These are phyloP conservation scores for Aspergillus campestris DNA, from an alignment of 495 filamentous ascomycete genomes.

Conservation along the genomic window DNA sequence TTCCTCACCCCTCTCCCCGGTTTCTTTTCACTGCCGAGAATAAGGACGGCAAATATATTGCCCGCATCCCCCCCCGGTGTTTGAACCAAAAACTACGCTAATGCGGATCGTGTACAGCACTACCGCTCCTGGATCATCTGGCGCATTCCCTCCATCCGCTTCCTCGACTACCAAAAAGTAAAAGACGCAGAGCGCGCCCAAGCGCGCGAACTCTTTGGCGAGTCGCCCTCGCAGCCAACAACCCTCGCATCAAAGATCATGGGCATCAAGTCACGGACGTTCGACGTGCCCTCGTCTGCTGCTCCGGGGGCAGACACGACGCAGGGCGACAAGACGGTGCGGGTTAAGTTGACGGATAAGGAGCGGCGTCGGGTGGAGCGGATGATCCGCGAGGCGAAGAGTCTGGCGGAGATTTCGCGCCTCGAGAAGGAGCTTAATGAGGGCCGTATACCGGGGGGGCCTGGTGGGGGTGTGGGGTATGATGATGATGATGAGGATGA, in stretches of 20 bases:
- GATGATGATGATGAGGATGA: constrained; percentile 30
- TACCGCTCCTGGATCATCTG: constrained; percentile 91
- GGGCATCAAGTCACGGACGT: constrained; percentile 75
- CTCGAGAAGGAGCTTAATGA: constrained; percentile 82
- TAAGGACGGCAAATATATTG: background rate
- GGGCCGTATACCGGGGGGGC: constrained; percentile 70
- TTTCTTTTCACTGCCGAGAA: background rate
- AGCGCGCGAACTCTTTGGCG: constrained; percentile 78
- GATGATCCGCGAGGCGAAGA: constrained; percentile 76
- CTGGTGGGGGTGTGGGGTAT: constrained; percentile 49
- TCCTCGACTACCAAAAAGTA: constrained; percentile 89
- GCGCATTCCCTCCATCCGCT: constrained; percentile 74
- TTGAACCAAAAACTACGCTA: too few species aligned
- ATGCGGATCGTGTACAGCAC: constrained; percentile 46
- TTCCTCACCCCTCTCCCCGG: background rate
- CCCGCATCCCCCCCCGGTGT: too few species aligned
- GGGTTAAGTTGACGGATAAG: constrained; percentile 58
- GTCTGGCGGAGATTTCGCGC: constrained; percentile 71
- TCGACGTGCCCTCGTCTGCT: constrained; percentile 51
- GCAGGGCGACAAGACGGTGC: constrained; percentile 53
- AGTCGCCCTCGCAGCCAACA: constrained; percentile 55
- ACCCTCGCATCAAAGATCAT: constrained; percentile 83
- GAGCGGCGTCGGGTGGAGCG: constrained; percentile 63
- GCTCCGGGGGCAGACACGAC: constrained; percentile 24
- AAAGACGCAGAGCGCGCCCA: constrained; percentile 71